These are phyloP conservation scores for Omphalea diandra DNA, from an alignment of 441 rosid genomes.

Conservation along the genomic window DNA sequence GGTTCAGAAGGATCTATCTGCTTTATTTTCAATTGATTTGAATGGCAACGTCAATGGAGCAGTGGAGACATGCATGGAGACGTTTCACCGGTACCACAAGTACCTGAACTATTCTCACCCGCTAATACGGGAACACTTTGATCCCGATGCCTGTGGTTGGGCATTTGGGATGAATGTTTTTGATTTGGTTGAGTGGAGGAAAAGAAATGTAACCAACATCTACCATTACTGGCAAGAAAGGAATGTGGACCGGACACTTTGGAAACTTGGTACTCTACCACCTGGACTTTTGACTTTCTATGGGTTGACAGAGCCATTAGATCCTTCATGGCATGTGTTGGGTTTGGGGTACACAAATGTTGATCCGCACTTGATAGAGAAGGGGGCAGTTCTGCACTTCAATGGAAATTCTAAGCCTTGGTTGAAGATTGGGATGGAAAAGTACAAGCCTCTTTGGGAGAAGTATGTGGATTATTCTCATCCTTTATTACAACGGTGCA, in stretches of 20 bases:
- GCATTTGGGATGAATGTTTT: conserved; percentile 97
- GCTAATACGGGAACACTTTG: conserved; percentile 75
- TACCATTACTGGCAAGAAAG: conserved; percentile 95
- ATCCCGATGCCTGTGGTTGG: conserved; percentile 98
- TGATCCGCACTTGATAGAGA: conserved; percentile 71
- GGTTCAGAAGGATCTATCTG: conserved; percentile 77
- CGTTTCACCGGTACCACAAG: conserved; percentile 78
- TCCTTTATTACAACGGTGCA: conserved; percentile 77
- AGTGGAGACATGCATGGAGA: conserved; percentile 96
- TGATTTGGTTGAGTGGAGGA: conserved; percentile 92
- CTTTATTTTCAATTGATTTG: conserved; percentile 38
- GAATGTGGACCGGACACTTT: conserved; percentile 80
- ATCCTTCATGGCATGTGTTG: conserved; percentile 76
- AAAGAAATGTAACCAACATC: conserved; percentile 75
- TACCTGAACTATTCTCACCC: conserved; percentile 65
- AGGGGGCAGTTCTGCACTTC: conserved; percentile 90
- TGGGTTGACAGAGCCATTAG: conserved; percentile 79
- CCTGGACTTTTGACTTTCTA: conserved; percentile 91
- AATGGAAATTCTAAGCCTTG: conserved; percentile 96
- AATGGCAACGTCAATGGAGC: conserved; percentile 93
- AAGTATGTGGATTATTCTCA: conserved; percentile 75
- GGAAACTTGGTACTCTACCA: conserved; percentile 97
- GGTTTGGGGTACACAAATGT: conserved; percentile 93
- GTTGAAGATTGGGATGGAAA: conserved; percentile 93
- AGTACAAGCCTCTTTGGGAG: conserved; percentile 94